Evolutionary conservation across 331 rosid genomes (phyloP).

Genomic region (Ulmus americana): DNA sequence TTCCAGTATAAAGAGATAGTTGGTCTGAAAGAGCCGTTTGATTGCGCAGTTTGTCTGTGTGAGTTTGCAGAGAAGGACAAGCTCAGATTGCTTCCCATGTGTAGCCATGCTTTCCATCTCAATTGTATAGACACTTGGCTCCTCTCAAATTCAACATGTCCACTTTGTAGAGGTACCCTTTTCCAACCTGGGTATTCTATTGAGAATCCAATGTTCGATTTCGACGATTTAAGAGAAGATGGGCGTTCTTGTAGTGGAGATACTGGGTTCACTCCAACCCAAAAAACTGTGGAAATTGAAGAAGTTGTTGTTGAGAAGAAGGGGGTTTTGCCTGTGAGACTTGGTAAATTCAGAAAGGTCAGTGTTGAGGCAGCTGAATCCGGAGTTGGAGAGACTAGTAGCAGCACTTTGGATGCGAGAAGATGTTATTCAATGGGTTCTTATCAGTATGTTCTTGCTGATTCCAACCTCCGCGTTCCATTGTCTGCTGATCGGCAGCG

Average conservation of each 20-base stretch:
- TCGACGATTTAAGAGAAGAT: slow-evolving; percentile 68
- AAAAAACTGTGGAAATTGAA: slow-evolving; percentile 58
- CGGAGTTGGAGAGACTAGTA: slow-evolving; percentile 75
- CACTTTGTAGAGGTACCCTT: slow-evolving; percentile 86
- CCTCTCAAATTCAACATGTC: slow-evolving; percentile 87
- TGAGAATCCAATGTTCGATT: slow-evolving; percentile 76
- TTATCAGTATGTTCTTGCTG: slow-evolving; percentile 74
- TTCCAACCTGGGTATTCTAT: slow-evolving; percentile 48
- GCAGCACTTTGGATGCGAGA: slow-evolving; percentile 89
- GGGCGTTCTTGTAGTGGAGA: slow-evolving; percentile 49
- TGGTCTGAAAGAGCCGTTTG: slow-evolving; percentile 84
- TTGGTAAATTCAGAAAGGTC: slow-evolving; percentile 71
- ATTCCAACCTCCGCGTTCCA: slow-evolving; percentile 65
- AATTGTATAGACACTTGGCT: slow-evolving; percentile 96
- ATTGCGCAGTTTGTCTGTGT: slow-evolving; percentile 90
- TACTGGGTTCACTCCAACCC: slow-evolving; percentile 38
- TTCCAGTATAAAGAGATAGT: slow-evolving; percentile 83
- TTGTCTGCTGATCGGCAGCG: slow-evolving; percentile 36
- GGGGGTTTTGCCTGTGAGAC: slow-evolving; percentile 75
- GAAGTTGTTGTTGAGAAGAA: slow-evolving; percentile 53
- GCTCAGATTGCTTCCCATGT: slow-evolving; percentile 85
- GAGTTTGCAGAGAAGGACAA: slow-evolving; percentile 78
- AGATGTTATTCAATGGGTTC: slow-evolving; percentile 96
- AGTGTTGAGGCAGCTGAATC: slow-evolving; percentile 45
- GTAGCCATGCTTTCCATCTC: slow-evolving; percentile 95